Base-by-base conservation (phyloP, 1,139 yeast genomes). In the Blastobotrys petasosporus region DNA sequence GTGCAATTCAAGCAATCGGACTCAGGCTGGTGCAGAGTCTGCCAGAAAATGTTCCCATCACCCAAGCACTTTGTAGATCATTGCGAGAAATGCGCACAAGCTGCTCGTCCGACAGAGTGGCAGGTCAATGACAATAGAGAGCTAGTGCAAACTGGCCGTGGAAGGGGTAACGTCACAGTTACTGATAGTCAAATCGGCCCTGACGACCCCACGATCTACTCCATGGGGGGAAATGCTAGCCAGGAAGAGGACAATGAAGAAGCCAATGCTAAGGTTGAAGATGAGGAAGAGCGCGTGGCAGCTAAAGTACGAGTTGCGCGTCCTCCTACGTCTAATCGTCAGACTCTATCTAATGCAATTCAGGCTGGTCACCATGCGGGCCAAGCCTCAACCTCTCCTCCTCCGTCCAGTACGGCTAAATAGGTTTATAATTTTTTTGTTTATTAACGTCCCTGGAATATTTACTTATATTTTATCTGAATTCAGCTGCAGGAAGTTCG, bases 1-100 rank as follows among this genome's bases (percentile, higher is more conserved):
- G 79, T 77, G 28, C 77, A 58, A 48, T 59, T 63, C 50, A 62
- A 64, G 46, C 58, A 66, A 49, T 69, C 71, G 10, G 83, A 77
- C 40, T 71, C 78, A 2, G 87, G 87, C 4, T 77, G 81, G 80
- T 81, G 87, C 61, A 65, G 82, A 32, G 65, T 73, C 12, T 81
- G 87, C 58, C 81, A 77, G 53, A 67, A 73, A 48, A 69, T 73
- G 74, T 84, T 83, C 57, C 70, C 72, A 4, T 67, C 70, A 40
- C 73, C 82, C 15, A 79, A 76, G 54, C 67, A 67, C 4, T 84
- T 84, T 61, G 72, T 83, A 23, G 82, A 76, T 37, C 94, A 84
- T 61, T 80, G 85, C 54, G 71, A 71, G 38, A 77, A 73, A 30
- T 83, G 92, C 65, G 84, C 88, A 1, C 57, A 56, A 31, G 56